phyloP scores from a whole-genome alignment of 1,139 yeast species.

The Saccharomyces hybrid region DNA sequence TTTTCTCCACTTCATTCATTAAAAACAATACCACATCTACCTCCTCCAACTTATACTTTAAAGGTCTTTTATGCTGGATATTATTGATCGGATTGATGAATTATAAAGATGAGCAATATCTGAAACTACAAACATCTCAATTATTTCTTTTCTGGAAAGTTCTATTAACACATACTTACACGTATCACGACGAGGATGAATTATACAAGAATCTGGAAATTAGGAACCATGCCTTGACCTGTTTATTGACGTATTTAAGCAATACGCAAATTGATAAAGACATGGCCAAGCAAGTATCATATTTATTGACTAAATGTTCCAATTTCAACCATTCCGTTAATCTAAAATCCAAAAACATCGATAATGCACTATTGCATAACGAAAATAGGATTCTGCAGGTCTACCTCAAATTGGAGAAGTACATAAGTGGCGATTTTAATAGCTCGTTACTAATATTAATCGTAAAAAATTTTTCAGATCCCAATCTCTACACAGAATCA shows the following conservation, averaged over 20 bases:
- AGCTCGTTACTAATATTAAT: conserved; percentile 41
- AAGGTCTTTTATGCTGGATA: conserved; percentile 57
- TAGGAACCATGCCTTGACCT: conserved; percentile 41
- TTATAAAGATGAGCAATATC: conserved; percentile 50
- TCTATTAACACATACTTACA: conserved; percentile 46
- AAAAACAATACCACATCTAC: conserved; percentile 31
- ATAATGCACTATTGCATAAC: conserved; percentile 32
- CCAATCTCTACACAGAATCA: conserved; percentile 29
- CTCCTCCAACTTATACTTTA: conserved; percentile 34
- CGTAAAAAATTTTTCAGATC: conserved; percentile 39
- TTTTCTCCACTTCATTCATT: conserved; percentile 31
- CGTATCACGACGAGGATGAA: conserved; percentile 34
- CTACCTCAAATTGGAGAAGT: conserved; percentile 37
- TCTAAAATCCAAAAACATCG: conserved; percentile 18
- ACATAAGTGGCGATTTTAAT: conserved; percentile 38
- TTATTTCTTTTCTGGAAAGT: conserved; percentile 74
- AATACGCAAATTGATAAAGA: conserved; percentile 34
- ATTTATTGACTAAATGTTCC: conserved; percentile 37
- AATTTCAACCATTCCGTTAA: conserved; percentile 28
- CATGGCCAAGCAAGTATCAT: conserved; percentile 38
- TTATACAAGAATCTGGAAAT: conserved; percentile 39
- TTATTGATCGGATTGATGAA: conserved; percentile 70
- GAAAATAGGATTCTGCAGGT: conserved; percentile 40
- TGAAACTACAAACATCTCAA: conserved; percentile 67
- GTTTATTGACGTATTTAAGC: conserved; percentile 39